Evolutionary conservation across 2,329 filamentous ascomycete species (phyloP).

Genomic region (Magnaporthiopsis incrustans): DNA sequence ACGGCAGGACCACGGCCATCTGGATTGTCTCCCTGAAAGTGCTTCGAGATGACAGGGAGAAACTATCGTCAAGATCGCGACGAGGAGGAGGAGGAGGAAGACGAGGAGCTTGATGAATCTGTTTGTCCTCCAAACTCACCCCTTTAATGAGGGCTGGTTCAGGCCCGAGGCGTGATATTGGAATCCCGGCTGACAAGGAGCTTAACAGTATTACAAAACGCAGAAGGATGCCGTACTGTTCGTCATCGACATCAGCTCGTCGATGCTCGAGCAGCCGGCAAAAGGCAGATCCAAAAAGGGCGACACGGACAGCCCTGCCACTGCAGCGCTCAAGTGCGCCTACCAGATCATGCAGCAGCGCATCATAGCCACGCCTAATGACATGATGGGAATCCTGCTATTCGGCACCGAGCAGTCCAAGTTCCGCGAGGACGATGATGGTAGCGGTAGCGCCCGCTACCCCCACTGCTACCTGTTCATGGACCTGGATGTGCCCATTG

Average conservation of each 20-base stretch:
- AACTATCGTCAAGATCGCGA: slow-evolving; percentile 24
- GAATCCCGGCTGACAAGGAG: slow-evolving; percentile 10
- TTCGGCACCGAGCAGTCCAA: slow-evolving; percentile 85
- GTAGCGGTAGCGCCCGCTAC: slow-evolving; percentile 47
- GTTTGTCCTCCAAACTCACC: slow-evolving; percentile 14
- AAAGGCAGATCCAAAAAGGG: slow-evolving; percentile 63
- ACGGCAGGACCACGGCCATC: not conserved
- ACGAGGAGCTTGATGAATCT: slow-evolving; percentile 42
- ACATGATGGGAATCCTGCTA: slow-evolving; percentile 93
- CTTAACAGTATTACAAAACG: slow-evolving; percentile 68
- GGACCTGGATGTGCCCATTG: slow-evolving; percentile 80
- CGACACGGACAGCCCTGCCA: slow-evolving; percentile 67
- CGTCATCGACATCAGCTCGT: slow-evolving; percentile 82
- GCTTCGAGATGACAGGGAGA: not conserved
- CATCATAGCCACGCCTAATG: slow-evolving; percentile 91
- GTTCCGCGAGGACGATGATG: slow-evolving; percentile 60
- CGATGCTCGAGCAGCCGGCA: slow-evolving; percentile 69
- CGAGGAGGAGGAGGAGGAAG: slow-evolving; percentile 58
- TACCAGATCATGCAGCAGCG: slow-evolving; percentile 96
- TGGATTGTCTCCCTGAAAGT: not conserved
- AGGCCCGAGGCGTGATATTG: not conserved
- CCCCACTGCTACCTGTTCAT: slow-evolving; percentile 88
- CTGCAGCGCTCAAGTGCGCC: slow-evolving; percentile 86
- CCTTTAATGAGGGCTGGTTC: not conserved
- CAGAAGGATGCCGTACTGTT: slow-evolving; percentile 98